A percentile compares a stretch with the other conserved stretches of the same genome.
Conservation (phyloP, 495 filamentous ascomycete genomes). For the Penicillium subrubescens region DNA sequence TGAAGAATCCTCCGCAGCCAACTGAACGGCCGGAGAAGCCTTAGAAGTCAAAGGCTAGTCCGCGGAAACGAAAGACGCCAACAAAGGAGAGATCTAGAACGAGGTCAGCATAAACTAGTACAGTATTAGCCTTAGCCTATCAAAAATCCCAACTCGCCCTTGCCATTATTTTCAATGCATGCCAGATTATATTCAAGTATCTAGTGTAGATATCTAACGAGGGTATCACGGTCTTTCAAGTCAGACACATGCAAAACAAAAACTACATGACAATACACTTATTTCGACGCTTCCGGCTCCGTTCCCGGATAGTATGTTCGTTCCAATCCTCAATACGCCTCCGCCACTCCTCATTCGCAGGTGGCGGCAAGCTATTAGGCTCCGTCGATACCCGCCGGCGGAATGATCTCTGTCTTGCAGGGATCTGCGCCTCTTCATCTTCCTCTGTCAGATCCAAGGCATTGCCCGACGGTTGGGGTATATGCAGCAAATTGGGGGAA, state of each 20-base stretch:
- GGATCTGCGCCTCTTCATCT: conserved; percentile 26
- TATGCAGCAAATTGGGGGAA: conserved; percentile 43
- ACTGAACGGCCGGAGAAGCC: too few relatives aligned
- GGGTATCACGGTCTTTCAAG: conserved; percentile 12
- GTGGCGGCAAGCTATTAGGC: conserved; percentile 35
- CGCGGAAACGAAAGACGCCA: too few relatives aligned
- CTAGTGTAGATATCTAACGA: conserved; percentile 11
- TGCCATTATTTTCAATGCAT: neutral
- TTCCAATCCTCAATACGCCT: conserved; percentile 50
- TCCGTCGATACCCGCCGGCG: conserved; percentile 43
- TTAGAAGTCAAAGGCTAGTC: too few relatives aligned
- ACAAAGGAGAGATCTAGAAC: too few relatives aligned
- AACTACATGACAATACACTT: conserved; percentile 47
- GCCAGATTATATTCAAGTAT: neutral
- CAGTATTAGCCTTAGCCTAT: too few relatives aligned
- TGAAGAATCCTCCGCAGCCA: too few relatives aligned
- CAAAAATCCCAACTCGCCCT: neutral
- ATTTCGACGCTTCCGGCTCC: conserved; percentile 33
- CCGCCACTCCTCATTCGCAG: conserved; percentile 44
- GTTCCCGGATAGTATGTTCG: conserved; percentile 43
- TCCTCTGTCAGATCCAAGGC: conserved; percentile 24
- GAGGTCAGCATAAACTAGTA: too few relatives aligned
- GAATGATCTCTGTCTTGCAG: conserved; percentile 25
- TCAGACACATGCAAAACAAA: conserved; percentile 9
- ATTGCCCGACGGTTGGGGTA: conserved; percentile 23